Base-by-base conservation (phyloP, 352 stramenopile genomes). In the Phytophthora podocarpi region DNA sequence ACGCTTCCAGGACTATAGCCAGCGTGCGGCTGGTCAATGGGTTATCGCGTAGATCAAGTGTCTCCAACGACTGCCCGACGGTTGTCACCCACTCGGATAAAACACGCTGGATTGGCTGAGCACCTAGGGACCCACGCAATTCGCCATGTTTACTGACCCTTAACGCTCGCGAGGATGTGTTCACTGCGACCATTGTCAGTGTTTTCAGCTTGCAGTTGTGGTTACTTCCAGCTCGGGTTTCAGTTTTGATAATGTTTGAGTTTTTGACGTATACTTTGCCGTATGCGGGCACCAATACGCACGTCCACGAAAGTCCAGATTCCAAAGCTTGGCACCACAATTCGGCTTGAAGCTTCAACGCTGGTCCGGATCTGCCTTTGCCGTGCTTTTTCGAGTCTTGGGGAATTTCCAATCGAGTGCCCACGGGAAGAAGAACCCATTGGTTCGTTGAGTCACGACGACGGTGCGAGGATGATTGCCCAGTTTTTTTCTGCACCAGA, bases 221-320 rank as follows among this genome's bases (percentile, higher is more conserved):
- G 2, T 15, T 20, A 4, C 13, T 56, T 21, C 48, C 31, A 23
- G 12, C 9, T 49, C 50, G 28, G 11, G 16, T 26, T 35, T 70
- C 41, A 8, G n/a, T 40, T 20, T 56, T 41, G 11, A 51, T 37
- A 16, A 67, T 48, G 5, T 43, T 34, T 3, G 35, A 55, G 15
- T 59, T 64, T 39, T 75, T 59, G 4, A 68, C 64, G 51, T 67
- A 76, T 5, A 85, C 16, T 21, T 61, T 60, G 2, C 76, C 76
- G 28, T 79, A 74, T 3, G 59, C 76, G 5, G 71, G 68, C 1
- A 82, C 46, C 4, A 86, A 32, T 20, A 86, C 42, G 39, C 61
- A 60, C 5, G 42, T 36, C 64, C 71, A 77, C 12, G 51, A 41
- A 16, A 24, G 18, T 4, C 46, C 52, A 0, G 46, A 40, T 4